These are phyloP conservation scores for Azolla pinnata DNA, from an alignment of 75 land plant genomes.

Conservation along the genomic window DNA sequence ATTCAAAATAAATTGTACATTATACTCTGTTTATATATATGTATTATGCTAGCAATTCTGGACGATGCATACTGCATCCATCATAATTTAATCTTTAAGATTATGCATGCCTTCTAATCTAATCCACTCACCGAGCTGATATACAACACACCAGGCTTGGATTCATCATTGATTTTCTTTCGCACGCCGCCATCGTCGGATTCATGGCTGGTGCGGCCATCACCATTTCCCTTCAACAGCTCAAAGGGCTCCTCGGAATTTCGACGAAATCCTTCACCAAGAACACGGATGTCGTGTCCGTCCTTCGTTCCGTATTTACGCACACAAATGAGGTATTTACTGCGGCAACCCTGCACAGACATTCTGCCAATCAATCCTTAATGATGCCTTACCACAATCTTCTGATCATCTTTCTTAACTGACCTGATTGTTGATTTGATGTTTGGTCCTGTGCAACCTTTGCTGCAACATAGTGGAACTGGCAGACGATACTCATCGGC, in stretches of 20 bases:
- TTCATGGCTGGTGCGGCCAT: constrained; percentile 83
- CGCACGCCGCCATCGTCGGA: constrained; percentile 61
- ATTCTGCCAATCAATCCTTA: too few species aligned
- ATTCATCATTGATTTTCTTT: constrained; percentile 70
- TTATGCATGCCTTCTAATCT: neutral
- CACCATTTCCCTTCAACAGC: constrained; percentile 58
- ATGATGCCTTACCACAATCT: too few species aligned
- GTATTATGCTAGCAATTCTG: neutral
- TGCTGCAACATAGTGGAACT: constrained; percentile 45
- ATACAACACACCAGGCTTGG: constrained; percentile 49
- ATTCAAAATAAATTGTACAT: neutral
- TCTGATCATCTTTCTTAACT: constrained; percentile 7
- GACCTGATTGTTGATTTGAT: constrained; percentile 18
- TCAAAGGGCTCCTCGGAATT: constrained; percentile 61
- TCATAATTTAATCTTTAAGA: neutral
- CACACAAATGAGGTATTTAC: constrained; percentile 53
- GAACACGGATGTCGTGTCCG: constrained; percentile 70
- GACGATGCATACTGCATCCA: neutral
- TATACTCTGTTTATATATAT: neutral
- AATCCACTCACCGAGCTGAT: too few species aligned
- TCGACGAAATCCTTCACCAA: constrained; percentile 45
- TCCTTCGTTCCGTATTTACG: constrained; percentile 54
- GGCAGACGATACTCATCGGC: constrained; percentile 54
- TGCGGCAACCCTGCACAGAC: too few species aligned
- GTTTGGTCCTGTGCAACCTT: neutral